A percentile compares a stretch with the other conserved stretches of the same genome.
Conservation (phyloP, 225 moss, liverwort and hornwort species). For the Climacium dendroides region DNA sequence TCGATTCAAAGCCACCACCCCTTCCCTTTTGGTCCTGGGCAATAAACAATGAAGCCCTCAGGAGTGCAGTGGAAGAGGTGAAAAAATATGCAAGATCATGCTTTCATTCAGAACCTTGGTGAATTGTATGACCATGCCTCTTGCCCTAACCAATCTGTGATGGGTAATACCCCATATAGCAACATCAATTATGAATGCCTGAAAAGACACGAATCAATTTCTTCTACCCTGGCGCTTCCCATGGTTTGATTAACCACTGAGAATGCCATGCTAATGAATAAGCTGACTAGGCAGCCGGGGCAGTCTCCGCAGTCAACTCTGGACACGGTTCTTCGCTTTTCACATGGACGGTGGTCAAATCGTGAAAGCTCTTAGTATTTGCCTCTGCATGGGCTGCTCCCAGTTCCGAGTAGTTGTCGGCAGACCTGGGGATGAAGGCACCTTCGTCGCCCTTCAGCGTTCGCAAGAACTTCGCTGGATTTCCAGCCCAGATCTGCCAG, state of each 20-base stretch:
- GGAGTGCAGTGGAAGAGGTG: not conserved
- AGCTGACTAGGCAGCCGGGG: not conserved
- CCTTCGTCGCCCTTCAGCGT: conserved; percentile 42
- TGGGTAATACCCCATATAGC: not conserved
- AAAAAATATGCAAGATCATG: not conserved
- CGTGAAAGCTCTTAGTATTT: conserved; percentile 7
- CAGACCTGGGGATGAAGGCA: conserved; percentile 53
- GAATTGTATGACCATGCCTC: not conserved
- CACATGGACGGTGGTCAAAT: not conserved
- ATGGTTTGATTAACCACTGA: not conserved
- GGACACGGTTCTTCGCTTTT: not conserved
- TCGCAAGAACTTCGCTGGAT: conserved; percentile 66
- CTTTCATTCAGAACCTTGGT: not conserved
- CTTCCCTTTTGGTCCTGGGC: not conserved
- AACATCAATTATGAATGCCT: not conserved
- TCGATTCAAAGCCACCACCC: not conserved
- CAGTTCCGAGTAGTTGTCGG: conserved; percentile 40
- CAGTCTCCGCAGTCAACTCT: not conserved
- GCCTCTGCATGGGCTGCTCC: conserved; percentile 12
- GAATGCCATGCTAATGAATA: not conserved
- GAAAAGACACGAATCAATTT: not conserved
- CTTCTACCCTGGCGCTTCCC: not conserved
- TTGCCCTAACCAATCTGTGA: not conserved
- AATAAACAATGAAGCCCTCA: not conserved
- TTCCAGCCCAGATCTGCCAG: conserved; percentile 69